Percentiles rank a stretch among this genome's conserved stretches.
Evolutionary conservation across 2,329 filamentous ascomycete species (phyloP).

Genomic region (Aspergillus oerlinghausenensis): DNA sequence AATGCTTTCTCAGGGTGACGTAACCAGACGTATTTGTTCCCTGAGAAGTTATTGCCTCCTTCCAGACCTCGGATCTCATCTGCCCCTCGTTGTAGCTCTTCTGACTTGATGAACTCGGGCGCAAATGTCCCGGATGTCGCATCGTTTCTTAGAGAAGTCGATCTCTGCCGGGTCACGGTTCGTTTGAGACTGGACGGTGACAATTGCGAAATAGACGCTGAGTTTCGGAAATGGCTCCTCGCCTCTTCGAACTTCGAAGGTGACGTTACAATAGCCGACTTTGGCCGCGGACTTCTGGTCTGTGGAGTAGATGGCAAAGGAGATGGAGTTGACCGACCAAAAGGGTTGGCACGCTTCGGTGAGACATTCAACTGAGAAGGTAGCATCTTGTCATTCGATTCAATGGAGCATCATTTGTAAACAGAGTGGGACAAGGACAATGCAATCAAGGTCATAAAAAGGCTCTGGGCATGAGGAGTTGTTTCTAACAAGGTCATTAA

Average conservation of each 20-base stretch:
- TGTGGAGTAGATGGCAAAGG: conserved; percentile 58
- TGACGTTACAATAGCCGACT: conserved; percentile 69
- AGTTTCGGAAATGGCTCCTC: conserved; percentile 62
- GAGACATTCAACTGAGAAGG: conserved; percentile 57
- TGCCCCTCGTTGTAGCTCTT: conserved; percentile 61
- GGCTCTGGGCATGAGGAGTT: background rate
- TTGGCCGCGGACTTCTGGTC: conserved; percentile 52
- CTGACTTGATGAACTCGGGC: conserved; percentile 89
- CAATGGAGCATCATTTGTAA: conserved; percentile 27
- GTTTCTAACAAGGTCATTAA: background rate
- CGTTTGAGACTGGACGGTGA: conserved; percentile 42
- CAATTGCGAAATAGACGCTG: conserved; percentile 59
- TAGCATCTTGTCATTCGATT: conserved; percentile 42
- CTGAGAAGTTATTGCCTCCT: conserved; percentile 97
- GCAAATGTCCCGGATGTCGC: conserved; percentile 79
- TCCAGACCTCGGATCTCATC: conserved; percentile 69
- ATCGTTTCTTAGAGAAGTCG: conserved; percentile 62
- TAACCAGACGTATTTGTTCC: conserved; percentile 97
- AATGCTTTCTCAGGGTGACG: conserved; percentile 83
- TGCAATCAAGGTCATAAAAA: conserved; percentile 1
- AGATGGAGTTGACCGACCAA: conserved; percentile 56
- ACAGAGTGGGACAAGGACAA: conserved; percentile 1
- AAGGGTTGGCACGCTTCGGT: conserved; percentile 75
- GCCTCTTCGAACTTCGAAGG: conserved; percentile 40
- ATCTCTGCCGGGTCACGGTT: conserved; percentile 41